Evolutionary conservation across 176 grass and related monocot genomes (phyloP), one percentile per base, ranked within the genome.

Genomic region (Panicum miliaceum): DNA sequence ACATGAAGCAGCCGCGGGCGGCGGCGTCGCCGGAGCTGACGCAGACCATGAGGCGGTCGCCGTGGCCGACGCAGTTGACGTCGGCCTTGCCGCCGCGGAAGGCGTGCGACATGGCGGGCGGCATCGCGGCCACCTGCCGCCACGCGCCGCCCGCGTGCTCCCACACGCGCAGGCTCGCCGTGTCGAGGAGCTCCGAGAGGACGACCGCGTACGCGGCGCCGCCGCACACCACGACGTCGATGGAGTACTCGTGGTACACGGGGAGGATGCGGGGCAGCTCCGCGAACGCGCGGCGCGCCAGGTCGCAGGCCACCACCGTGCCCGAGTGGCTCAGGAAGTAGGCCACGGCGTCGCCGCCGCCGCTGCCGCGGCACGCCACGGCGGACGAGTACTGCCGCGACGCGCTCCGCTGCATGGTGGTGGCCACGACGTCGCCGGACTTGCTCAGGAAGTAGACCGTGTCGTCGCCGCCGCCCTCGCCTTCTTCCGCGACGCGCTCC

Each of bases 121-220:
- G 93, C 97, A 99, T 99, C 14, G 88, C 89, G 0, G 93, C 93
- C 12, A 86, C 93, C 74, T 99, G 97, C 26, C 78, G 53, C 97
- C 97, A 99, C 45, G 43, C 77, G 25, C 76, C 73, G 16, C 22
- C 42, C 32, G 45, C 71, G 86, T 87, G 88, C 78, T 90, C 91
- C 97, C 97, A 99, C 47, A 99, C 76, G 23, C 91, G 72, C 16
- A 96, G 70, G 87, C 88, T 96, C 11, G 97, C 83, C 4, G 93
- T 81, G 54, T 88, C 93, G 7, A 99, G 89, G 80, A 92, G 84
- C 80, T 96, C 93, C 64, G 97, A 92, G n/a, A 99, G 90, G 14
- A 99, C 93, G 10, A 92, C 90, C 8, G 73, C 90, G 71, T 87
- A 82, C 46, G 91, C 76, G 13, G 41, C 47, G 19, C 67, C 96